A percentile compares a stretch with the other conserved stretches of the same genome.
Evolutionary conservation across 371 early-diverging fungal species (phyloP).

Genomic region (Batkoa obscura): DNA sequence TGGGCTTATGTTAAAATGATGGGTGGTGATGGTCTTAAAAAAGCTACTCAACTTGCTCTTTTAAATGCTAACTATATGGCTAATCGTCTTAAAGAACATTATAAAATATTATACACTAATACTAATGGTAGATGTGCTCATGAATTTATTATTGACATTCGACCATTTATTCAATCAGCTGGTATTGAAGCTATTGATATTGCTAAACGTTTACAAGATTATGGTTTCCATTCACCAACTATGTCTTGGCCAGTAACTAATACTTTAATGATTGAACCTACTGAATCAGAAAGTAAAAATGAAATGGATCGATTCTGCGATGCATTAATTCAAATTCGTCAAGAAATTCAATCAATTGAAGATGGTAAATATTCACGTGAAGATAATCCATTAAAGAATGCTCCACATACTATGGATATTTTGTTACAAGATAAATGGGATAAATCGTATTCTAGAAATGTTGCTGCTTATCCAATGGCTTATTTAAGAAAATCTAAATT

Average conservation of each 20-base stretch:
- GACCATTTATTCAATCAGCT: conserved; percentile 57
- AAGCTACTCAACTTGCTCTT: conserved; percentile 74
- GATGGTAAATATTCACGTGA: conserved; percentile 59
- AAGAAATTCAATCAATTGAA: conserved; percentile 74
- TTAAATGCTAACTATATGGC: conserved; percentile 97
- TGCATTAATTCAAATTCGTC: conserved; percentile 85
- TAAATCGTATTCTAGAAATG: conserved; percentile 52
- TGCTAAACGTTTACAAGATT: conserved; percentile 95
- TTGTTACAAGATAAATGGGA: conserved; percentile 65
- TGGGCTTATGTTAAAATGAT: conserved; percentile 96
- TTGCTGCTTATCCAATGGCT: conserved; percentile 81
- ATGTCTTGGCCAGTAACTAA: conserved; percentile 97
- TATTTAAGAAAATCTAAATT: conserved; percentile 72
- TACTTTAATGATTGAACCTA: conserved; percentile 98
- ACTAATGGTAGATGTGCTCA: conserved; percentile 88
- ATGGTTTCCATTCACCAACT: conserved; percentile 93
- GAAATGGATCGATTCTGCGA: conserved; percentile 94
- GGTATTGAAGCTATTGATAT: conserved; percentile 87
- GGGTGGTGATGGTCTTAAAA: conserved; percentile 66
- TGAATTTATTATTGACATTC: conserved; percentile 91
- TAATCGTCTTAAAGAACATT: conserved; percentile 65
- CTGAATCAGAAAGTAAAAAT: conserved; percentile 79
- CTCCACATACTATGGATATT: conserved; percentile 70
- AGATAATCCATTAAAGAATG: conserved; percentile 67
- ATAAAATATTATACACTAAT: conserved; percentile 79